These are phyloP conservation scores for Globisporangium nodosum DNA, from an alignment of 352 stramenopile genomes.

Conservation along the genomic window DNA sequence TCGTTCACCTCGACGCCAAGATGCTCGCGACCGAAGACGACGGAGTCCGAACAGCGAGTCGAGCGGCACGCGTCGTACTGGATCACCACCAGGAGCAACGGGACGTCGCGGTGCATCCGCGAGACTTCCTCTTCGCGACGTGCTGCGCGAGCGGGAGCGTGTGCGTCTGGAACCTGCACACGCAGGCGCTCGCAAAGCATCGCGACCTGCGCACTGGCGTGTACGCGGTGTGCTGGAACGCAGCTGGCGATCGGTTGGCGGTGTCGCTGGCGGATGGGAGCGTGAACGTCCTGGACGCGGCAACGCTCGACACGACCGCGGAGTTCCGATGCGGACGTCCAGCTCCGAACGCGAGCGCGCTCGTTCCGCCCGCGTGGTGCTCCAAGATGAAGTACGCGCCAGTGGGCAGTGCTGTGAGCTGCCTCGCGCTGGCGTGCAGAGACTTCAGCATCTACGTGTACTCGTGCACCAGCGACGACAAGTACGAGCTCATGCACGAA, in stretches of 20 bases:
- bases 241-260: slow-evolving; percentile 25
- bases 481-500: slow-evolving; percentile 38
- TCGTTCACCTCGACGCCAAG: slow-evolving; percentile 13
- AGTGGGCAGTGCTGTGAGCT: slow-evolving; percentile 8
- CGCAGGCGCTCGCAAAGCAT: slow-evolving; percentile 20
- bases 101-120: slow-evolving; percentile 32
- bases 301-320: slow-evolving; percentile 14
- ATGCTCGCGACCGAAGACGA: slow-evolving; percentile 1
- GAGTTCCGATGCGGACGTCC: slow-evolving; percentile 19
- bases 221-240: slow-evolving; percentile 39
- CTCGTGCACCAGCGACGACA: slow-evolving; percentile 11
- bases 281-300: slow-evolving; percentile 34
- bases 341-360: background rate
- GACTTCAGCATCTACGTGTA: slow-evolving; percentile 83
- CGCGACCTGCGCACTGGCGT: slow-evolving; percentile 10
- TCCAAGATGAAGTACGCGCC: slow-evolving; percentile 46
- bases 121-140: slow-evolving; percentile 30
- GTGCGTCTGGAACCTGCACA: slow-evolving; percentile 36
- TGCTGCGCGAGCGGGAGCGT: slow-evolving; percentile 31
- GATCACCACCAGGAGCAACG: slow-evolving; percentile 21
- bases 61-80: slow-evolving; percentile 15
- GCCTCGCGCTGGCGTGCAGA: slow-evolving; percentile 43
- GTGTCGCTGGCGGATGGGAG: slow-evolving; percentile 33
- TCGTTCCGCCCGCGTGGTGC: slow-evolving; percentile 40
- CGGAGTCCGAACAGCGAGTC: background rate